Percentiles rank a stretch among this genome's conserved stretches.
These are phyloP conservation scores for Ettlia oleoabundans DNA, from an alignment of 139 green algal genomes.

Conservation along the genomic window DNA sequence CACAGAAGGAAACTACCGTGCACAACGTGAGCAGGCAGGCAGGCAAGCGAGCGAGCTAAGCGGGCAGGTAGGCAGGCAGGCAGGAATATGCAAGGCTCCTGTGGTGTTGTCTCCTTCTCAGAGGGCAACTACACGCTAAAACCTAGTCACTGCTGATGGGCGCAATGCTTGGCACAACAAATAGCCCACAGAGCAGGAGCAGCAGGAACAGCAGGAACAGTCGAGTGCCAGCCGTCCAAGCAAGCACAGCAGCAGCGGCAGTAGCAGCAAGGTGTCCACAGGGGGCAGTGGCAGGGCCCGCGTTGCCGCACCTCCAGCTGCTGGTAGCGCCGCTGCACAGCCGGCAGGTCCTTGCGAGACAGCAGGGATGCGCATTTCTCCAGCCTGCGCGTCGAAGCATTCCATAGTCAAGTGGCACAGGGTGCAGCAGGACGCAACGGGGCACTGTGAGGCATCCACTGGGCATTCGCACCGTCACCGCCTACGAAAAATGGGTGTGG, in stretches of 20 bases:
- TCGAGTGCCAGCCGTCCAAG: too few species aligned
- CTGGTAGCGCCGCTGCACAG: conserved; percentile 48
- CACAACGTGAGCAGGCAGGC: neutral
- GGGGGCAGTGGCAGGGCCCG: neutral
- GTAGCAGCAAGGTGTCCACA: neutral
- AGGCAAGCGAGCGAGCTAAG: neutral
- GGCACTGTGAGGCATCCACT: neutral
- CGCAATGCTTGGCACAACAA: too few species aligned
- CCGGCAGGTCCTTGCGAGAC: conserved; percentile 38
- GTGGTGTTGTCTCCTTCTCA: too few species aligned
- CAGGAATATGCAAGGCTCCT: too few species aligned
- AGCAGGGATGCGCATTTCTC: conserved; percentile 43
- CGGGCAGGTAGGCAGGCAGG: neutral
- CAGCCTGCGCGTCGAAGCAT: neutral
- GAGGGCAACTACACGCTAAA: too few species aligned
- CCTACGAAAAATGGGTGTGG: too few species aligned
- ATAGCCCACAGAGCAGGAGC: too few species aligned
- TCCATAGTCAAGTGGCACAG: neutral
- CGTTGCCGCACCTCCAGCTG: conserved; percentile 51
- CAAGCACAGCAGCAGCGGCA: too few species aligned
- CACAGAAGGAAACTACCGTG: neutral
- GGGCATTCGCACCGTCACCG: neutral
- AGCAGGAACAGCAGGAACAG: too few species aligned
- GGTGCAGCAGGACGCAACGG: neutral
- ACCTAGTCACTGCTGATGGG: too few species aligned